Base-by-base conservation (phyloP, 2,329 filamentous ascomycete species). In the Colletotrichum sidae region DNA sequence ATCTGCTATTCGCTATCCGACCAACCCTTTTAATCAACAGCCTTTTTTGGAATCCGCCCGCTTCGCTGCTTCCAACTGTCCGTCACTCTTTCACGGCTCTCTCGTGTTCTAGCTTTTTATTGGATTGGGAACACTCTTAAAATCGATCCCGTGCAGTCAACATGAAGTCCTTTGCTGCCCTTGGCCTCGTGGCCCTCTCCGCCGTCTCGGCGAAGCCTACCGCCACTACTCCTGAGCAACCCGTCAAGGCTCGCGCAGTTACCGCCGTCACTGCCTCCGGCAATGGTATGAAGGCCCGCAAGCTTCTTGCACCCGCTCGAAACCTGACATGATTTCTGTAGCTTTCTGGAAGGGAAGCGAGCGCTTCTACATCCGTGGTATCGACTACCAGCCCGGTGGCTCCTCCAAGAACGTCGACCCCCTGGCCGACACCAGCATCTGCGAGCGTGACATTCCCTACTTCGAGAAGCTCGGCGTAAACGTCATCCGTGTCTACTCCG, bases 381-480 rank as follows among this genome's bases (percentile, higher is more conserved):
- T 88, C 52, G 86, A 88, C 77, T 89, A 88, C 77, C 86, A 88
- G 75, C 86, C 86, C n/a, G 86, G 86, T 67, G 86, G 86, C 68
- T 84, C 85, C 35, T 83, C 85, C 3, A 77, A 77, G 67, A 81
- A 82, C 70, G 56, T 71, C n/a, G 94, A 97, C 75, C 93, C 94
- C 67, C 90, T 97, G 57, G 89, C 92, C 68, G 90, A 96, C 72
- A 75, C 82, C 33, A 78, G 78, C 4, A 80, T 84, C 73, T 97
- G 94, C 87, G 85, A 87, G 77, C 91, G 94, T 69, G 93, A 97
- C 75, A 91, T 97, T 71, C 80, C 81, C 55, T 84, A 93, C 76
- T 97, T 97, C 88, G 87, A 92, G 83, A 87, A 93, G 70, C 85
- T 97, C 55, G 93, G 94, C 53, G 83, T 97, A 80, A 97, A 97